Conservation (phyloP, 495 filamentous ascomycete genomes). For the Bathelium albidoporum region DNA sequence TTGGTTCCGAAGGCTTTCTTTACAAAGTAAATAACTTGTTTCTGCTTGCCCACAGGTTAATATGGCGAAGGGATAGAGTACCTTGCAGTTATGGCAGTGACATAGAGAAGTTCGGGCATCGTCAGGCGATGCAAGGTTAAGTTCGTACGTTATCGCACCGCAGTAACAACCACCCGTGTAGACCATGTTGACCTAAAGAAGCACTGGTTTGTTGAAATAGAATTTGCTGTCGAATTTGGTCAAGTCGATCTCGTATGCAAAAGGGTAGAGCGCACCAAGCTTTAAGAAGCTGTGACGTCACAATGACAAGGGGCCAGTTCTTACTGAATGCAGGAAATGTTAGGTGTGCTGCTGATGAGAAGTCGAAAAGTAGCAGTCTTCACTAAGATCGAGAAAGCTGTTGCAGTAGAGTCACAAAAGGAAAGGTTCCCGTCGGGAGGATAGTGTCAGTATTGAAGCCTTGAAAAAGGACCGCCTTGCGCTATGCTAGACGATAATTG, state of each 20-base stretch:
- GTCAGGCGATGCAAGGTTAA: conserved; percentile 38
- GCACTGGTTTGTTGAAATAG: not conserved
- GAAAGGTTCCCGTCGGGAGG: too few species aligned
- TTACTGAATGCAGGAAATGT: not conserved
- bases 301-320: not conserved
- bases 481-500: not conserved
- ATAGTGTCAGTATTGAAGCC: too few species aligned
- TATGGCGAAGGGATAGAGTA: conserved; percentile 9
- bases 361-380: too few species aligned
- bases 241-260: too few species aligned
- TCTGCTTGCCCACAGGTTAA: not conserved
- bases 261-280: not conserved
- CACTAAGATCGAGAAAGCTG: too few species aligned
- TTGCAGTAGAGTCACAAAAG: too few species aligned
- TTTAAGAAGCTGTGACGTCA: not conserved
- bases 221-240: not conserved
- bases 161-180: conserved; percentile 42
- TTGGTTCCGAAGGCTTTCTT: conserved; percentile 53
- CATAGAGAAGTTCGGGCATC: conserved; percentile 55
- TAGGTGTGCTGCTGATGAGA: too few species aligned
- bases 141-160: conserved; percentile 36
- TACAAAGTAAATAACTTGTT: not conserved
- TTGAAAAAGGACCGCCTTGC: not conserved
- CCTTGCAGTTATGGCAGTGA: conserved; percentile 55
- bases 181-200: not conserved